A percentile compares a stretch with the other conserved stretches of the same genome.
Evolutionary conservation across 768 basidiomycete genomes (phyloP).

Genomic region (Leucocoprinus leucothites): DNA sequence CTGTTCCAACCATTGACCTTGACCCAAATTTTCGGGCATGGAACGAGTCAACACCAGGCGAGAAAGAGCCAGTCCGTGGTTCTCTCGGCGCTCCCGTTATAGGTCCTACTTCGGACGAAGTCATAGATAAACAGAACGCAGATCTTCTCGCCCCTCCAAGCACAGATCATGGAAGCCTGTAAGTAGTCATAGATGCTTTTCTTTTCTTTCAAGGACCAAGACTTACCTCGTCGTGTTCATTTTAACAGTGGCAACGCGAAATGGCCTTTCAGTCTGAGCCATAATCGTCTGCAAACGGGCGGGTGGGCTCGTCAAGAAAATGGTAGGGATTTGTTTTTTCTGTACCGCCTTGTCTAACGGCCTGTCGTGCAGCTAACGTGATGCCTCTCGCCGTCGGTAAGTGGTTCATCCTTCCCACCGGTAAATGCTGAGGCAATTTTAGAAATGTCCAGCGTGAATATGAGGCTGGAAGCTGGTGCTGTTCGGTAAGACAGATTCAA

Average conservation of each 20-base stretch:
- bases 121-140: conserved; percentile 40
- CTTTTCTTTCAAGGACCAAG: too few relatives aligned
- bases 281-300: conserved; percentile 53
- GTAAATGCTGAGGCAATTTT: neutral
- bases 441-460: conserved; percentile 46
- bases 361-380: conserved; percentile 27
- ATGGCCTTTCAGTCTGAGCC: conserved; percentile 55
- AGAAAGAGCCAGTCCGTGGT: conserved; percentile 35
- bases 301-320: conserved; percentile 63
- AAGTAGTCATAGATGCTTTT: conserved; percentile 15
- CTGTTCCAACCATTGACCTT: conserved; percentile 36
- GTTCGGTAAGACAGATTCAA: conserved; percentile 29
- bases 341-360: neutral
- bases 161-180: conserved; percentile 43
- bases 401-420: conserved; percentile 1
- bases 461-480: conserved; percentile 48
- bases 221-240: too few relatives aligned
- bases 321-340: conserved; percentile 23
- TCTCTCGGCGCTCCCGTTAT: conserved; percentile 37
- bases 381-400: conserved; percentile 51
- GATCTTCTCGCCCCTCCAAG: conserved; percentile 43
- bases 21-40: conserved; percentile 45
- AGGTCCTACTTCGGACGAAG: conserved; percentile 35
- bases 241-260: conserved; percentile 43
- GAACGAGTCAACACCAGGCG: conserved; percentile 22